A percentile compares a stretch with the other conserved stretches of the same genome.
phyloP scores from a whole-genome alignment of 768 basidiomycete species.

The Paxillus involutus region DNA sequence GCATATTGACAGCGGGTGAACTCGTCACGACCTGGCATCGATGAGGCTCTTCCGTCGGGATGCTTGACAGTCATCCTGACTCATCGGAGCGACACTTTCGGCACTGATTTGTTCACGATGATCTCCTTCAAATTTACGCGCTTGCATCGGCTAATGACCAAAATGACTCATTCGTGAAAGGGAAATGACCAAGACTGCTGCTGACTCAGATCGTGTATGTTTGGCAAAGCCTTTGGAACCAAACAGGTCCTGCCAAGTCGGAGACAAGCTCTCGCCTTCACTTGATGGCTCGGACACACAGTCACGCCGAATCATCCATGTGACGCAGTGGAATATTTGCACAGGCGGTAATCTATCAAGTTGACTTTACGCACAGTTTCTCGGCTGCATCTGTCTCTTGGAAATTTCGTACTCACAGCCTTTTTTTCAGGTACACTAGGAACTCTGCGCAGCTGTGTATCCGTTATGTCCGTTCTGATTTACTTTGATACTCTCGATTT shows the following conservation, averaged over 20 bases:
- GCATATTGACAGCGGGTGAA: too few species aligned
- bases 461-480: not conserved
- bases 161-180: not conserved
- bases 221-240: constrained; percentile 7
- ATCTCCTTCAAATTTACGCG: not conserved
- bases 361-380: too few species aligned
- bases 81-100: not conserved
- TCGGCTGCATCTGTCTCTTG: too few species aligned
- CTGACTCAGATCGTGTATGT: not conserved
- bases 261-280: not conserved
- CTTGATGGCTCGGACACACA: not conserved
- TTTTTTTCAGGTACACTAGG: too few species aligned
- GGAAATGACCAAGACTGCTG: too few species aligned
- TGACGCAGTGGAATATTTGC: too few species aligned
- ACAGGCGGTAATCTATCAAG: too few species aligned
- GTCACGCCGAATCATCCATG: too few species aligned
- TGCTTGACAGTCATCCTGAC: not conserved
- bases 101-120: not conserved
- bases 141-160: not conserved
- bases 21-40: too few species aligned
- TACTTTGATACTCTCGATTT: too few species aligned
- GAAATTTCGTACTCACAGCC: too few species aligned
- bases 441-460: not conserved
- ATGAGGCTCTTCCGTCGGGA: too few species aligned
- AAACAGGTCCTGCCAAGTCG: constrained; percentile 4